Base-by-base conservation (phyloP, 1,284 basidiomycete genomes). In the Coriolopsis trogii region DNA sequence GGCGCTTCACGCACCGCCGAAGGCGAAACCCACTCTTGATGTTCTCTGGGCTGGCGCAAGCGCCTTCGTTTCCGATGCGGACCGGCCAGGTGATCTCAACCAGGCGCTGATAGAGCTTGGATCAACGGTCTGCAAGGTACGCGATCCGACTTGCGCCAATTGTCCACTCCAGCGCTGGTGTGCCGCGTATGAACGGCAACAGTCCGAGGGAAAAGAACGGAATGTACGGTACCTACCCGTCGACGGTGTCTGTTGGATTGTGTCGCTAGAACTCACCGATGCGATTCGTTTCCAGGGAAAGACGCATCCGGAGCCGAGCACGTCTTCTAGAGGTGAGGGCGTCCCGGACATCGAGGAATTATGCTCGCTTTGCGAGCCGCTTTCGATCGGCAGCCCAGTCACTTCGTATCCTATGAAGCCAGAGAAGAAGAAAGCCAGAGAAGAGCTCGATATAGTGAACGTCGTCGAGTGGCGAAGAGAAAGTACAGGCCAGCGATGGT, bases 51-150 rank as follows among this genome's bases (percentile, higher is more conserved):
- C 76, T 5, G 84, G 81, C 3, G 94, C 94, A 0, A 75, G 75
- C 28, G 76, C 74, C 3, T 80, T 97, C 64, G 90, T 97, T 10
- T 63, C 76, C 16, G 65, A 67, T 9, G 68, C 73, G n/a, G 72
- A 74, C 31, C 67, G 77, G 62, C 75, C 92, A 0, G 92, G 93
- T 10, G 90, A 95, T 67, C 80, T 93, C 61, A 95, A 96, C 67
- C 93, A 96, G 71, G 91, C 87, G 16, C 76, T 93, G 31, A 93
- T 92, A 58, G 91, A 93, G 63, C 81, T 97, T 3, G 94, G 94
- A 36, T 91, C 91, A 63, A 95, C 93, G 2, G 80, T 97, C 2
- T 98, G 95, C 73, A 93, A 88, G 68, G 88, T 91, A 25, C 84
- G 83, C 50, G 81, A 87, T 46, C 93, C 95, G 4, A 71, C 75